Percentiles rank a stretch among this genome's conserved stretches.
phyloP scores from a whole-genome alignment of 2,329 filamentous ascomycete species.

The Onygena corvina region DNA sequence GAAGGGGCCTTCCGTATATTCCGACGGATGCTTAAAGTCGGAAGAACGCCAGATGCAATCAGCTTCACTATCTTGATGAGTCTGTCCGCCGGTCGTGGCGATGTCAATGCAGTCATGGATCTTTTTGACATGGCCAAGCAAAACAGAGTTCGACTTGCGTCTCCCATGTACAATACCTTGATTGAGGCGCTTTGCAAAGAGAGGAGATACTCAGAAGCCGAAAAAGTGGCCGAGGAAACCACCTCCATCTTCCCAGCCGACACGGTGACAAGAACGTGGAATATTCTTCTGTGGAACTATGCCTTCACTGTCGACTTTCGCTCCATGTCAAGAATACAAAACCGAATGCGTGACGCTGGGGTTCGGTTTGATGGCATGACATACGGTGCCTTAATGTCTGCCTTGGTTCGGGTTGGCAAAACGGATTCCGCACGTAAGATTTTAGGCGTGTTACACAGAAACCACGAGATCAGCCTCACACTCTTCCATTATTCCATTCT shows the following conservation, averaged over 20 bases:
- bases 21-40: conserved; percentile 42
- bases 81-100: conserved; percentile 57
- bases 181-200: conserved; percentile 56
- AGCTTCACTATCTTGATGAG: conserved; percentile 65
- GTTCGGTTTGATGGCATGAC: conserved; percentile 46
- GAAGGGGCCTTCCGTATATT: conserved; percentile 55
- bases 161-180: conserved; percentile 51
- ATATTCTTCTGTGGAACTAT: conserved; percentile 58
- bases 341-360: conserved; percentile 42
- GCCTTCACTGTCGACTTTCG: conserved; percentile 50
- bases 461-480: conserved; percentile 28
- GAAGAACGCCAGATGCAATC: conserved; percentile 45
- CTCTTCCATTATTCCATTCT: conserved; percentile 37
- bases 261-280: conserved; percentile 58
- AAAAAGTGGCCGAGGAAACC: conserved; percentile 47
- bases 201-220: conserved; percentile 43
- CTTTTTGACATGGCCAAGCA: conserved; percentile 52
- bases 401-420: conserved; percentile 41
- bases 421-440: conserved; percentile 47
- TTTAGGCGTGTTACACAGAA: conserved; percentile 30
- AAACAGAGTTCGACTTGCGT: conserved; percentile 39
- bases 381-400: conserved; percentile 50
- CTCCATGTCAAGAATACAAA: conserved; percentile 43
- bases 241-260: conserved; percentile 41
- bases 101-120: conserved; percentile 55